Evolutionary conservation across 805 yeast species (phyloP).

Genomic region (Metschnikowia lachancei): DNA sequence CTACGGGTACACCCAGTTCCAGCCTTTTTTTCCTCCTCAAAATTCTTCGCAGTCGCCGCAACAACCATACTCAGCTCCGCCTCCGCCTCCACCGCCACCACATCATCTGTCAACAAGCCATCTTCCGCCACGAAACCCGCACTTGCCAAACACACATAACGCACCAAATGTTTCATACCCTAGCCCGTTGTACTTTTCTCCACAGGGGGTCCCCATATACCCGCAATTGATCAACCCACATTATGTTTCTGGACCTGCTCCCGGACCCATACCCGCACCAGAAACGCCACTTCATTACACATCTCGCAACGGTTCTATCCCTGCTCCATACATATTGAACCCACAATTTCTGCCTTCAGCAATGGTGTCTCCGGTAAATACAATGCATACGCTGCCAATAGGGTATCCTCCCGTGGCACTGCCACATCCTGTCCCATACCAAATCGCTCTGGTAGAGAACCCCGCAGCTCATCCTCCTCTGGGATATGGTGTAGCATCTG

Average conservation of each 20-base stretch:
- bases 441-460: background rate
- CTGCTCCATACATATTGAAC: background rate
- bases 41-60: background rate
- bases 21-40: background rate
- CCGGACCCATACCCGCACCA: too few species aligned
- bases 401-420: background rate
- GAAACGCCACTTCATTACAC: too few species aligned
- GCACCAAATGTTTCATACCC: background rate
- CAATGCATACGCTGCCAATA: background rate
- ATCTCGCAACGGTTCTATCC: background rate
- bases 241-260: background rate
- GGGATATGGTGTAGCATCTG: background rate
- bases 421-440: background rate
- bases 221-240: background rate
- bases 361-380: background rate
- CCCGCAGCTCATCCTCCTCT: background rate
- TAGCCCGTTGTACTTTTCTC: background rate
- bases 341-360: background rate
- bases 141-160: too few species aligned
- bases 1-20: background rate
- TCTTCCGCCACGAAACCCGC: too few species aligned
- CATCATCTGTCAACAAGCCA: too few species aligned
- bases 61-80: background rate
- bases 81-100: background rate
- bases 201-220: background rate